phyloP scores from a whole-genome alignment of 164 flowering plant species.

The Tinospora cordifolia region DNA sequence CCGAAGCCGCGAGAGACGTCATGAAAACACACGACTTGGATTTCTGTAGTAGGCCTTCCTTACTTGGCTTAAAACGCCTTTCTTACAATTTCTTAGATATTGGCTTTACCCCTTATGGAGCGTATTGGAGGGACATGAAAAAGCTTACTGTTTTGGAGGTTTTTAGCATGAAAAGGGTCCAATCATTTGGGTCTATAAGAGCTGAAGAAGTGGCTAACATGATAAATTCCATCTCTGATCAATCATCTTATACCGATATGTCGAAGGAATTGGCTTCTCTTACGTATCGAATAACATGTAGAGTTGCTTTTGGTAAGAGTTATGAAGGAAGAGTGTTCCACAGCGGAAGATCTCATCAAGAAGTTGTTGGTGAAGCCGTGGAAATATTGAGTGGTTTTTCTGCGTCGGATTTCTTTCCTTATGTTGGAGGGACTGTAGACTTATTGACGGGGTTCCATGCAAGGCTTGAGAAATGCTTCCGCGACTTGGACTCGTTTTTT shows the following conservation, averaged over 20 bases:
- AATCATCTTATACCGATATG: slow-evolving; percentile 1
- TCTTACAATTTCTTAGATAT: slow-evolving; percentile 5
- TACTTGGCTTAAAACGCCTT: not conserved
- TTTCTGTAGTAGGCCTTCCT: slow-evolving; percentile 7
- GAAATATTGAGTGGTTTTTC: not conserved
- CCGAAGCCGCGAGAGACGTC: slow-evolving; percentile 10
- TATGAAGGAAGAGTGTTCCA: slow-evolving; percentile 10
- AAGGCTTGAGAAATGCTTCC: slow-evolving; percentile 12
- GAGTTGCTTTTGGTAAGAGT: slow-evolving; percentile 27
- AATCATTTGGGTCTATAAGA: not conserved
- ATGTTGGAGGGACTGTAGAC: slow-evolving; percentile 8
- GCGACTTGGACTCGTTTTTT: slow-evolving; percentile 6
- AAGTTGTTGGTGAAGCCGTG: slow-evolving; percentile 15
- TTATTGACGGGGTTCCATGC: not conserved
- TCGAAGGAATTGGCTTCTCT: slow-evolving; percentile 12
- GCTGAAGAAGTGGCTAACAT: slow-evolving; percentile 1
- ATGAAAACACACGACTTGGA: slow-evolving; percentile 14
- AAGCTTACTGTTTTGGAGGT: slow-evolving; percentile 3
- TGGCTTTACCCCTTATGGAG: slow-evolving; percentile 5
- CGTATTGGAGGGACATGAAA: slow-evolving; percentile 7
- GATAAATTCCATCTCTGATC: slow-evolving; percentile 5
- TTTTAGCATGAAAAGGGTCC: slow-evolving; percentile 9
- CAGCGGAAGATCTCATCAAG: slow-evolving; percentile 6
- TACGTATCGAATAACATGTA: slow-evolving; percentile 11
- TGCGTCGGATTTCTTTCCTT: slow-evolving; percentile 3